Evolutionary conservation across 148 eudicot genomes (phyloP), one percentile per base, ranked within the genome.

Genomic region (Polygonum maritimum): DNA sequence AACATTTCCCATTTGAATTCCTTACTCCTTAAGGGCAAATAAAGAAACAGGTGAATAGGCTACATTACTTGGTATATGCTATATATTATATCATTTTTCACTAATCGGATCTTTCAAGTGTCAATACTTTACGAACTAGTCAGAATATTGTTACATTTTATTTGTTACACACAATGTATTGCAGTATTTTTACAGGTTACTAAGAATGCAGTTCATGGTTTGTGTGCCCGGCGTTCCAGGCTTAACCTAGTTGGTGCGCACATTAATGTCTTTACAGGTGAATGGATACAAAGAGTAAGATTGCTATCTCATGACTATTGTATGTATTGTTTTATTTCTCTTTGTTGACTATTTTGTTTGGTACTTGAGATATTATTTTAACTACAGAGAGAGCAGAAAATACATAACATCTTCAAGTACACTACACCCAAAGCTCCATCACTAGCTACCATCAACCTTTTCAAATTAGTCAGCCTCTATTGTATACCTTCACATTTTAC

Each of bases 191-290:
- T 90, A 84, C 87, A 92, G 87, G 98, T 90, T 77, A 86, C 98
- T n/a, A 95, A 92, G 86, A 95, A 95, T 89, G 96, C 98, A n/a
- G 98, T 95, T 73, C 97, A 83, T 69, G 98, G 97, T 52, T 75
- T 95, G 73, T 95, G 98, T 97, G 96, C 97, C 75, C 93, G 93
- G 8, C 93, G 98, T 75, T 95, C 98, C 69, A 89, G 83, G 83
- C 83, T 95, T 31, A 89, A 90, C 75, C 82, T 95, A 70, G 94
- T 95, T 75, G 98, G 98, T 69, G 98, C 98, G 74, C 98, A 95
- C 80, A 92, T 95, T 62, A 90, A 95, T 78, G 97, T 95, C 77
- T 95, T 95, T 83, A 86, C 96, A 9, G 98, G 98, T 82, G 97
- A 92, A 88, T 95, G 98, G 98, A 95, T 97, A 69, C 98, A 95